Evolutionary conservation across 2,329 filamentous ascomycete genomes (phyloP).

Genomic region (Phaeosphaeria sp.): DNA sequence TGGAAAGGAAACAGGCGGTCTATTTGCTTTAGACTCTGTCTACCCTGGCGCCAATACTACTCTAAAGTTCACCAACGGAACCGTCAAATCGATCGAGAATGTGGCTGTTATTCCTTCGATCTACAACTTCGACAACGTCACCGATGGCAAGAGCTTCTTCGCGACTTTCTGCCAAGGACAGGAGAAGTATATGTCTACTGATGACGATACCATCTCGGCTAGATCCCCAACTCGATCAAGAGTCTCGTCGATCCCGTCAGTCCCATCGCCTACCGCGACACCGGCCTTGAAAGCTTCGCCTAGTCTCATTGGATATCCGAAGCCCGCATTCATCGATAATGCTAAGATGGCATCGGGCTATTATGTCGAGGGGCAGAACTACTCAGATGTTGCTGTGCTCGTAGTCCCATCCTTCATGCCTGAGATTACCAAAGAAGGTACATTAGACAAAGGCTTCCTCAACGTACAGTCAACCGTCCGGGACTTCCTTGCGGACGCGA

Average conservation of each 20-base stretch:
- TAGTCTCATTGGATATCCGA: constrained; percentile 40
- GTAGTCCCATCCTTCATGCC: constrained; percentile 32
- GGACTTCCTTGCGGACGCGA: constrained; percentile 53
- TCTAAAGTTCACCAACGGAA: constrained; percentile 30
- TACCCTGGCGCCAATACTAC: constrained; percentile 19
- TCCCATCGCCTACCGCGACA: constrained; percentile 1
- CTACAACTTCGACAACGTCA: constrained; percentile 34
- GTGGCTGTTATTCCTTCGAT: constrained; percentile 12
- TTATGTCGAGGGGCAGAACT: constrained; percentile 45
- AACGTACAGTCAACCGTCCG: constrained; percentile 41
- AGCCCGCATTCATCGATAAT: constrained; percentile 35
- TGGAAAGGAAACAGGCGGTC: constrained; percentile 27
- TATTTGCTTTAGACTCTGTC: background rate
- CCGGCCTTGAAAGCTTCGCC: constrained; percentile 5
- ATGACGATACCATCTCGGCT: background rate
- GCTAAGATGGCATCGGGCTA: constrained; percentile 46
- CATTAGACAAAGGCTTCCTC: background rate
- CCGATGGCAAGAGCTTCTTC: constrained; percentile 46
- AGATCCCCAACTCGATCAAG: constrained; percentile 9
- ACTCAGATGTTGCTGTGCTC: constrained; percentile 51
- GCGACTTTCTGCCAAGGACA: constrained; percentile 31
- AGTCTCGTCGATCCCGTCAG: constrained; percentile 3
- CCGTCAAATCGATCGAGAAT: constrained; percentile 30
- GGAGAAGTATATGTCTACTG: background rate
- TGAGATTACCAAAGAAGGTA: background rate